Base-by-base conservation (phyloP, 176 grass and related monocot genomes). In the Saccharum spontaneum region DNA sequence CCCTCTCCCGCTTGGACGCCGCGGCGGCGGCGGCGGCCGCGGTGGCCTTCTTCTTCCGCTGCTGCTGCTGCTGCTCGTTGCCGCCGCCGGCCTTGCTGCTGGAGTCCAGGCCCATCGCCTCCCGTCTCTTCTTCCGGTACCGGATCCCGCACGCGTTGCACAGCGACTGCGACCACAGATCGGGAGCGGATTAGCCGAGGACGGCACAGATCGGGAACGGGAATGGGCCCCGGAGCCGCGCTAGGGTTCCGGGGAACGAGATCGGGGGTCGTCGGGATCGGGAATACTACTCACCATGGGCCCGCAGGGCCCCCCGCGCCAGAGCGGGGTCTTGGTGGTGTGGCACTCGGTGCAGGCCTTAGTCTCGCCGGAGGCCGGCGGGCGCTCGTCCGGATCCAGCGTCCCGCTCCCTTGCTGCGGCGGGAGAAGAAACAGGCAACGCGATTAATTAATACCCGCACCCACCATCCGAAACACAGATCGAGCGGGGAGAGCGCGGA, bases 121-220 rank as follows among this genome's bases (percentile, higher is more conserved):
- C 91, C 75, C 91, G 67, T 31, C 91, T 84, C 83, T 96, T 96
- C 91, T 99, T 99, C 83, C 91, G 63, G 88, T 96, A 99, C 78
- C 94, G 92, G 88, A 99, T 99, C 86, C 97, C 97, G 66, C 97
- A 99, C 49, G 97, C 97, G 85, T 99, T 99, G 84, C 97, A 99
- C n/a, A 99, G 87, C 73, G 97, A 92, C 97, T 99, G 86, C 22
- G 40, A 44, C 46, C 26, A 8, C 71, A 89, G 88, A 90, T 82
- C 87, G 70, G 70, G 77, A n/a, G 79, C 55, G 8, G 76, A 84
- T 84, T 76, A 90, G 80, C 45, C 23, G 3, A 54, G 7, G 44
- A 72, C 3, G 1, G 7, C 67, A 41, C 84, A 69, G 85, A 87
- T 90, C 89, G 61, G 76, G 75, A 26, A 7, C 4, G 37, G 23